Evolutionary conservation across 1,284 basidiomycete genomes (phyloP).

Genomic region (Pseudozyma sp.): DNA sequence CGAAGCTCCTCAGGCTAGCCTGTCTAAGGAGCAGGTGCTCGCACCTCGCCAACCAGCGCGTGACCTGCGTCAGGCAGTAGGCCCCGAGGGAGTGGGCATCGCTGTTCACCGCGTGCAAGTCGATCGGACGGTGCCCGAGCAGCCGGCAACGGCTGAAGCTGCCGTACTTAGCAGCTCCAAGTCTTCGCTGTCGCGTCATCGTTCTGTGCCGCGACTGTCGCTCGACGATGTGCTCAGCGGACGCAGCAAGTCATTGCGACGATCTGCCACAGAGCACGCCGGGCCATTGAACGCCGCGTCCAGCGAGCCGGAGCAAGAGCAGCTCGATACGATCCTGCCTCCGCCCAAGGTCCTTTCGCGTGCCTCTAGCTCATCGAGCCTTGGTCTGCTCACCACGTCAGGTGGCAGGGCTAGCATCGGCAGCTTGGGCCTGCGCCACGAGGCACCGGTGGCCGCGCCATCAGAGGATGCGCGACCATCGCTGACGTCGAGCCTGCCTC

Average conservation of each 20-base stretch:
- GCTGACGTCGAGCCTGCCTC: constrained; percentile 41
- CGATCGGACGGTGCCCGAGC: constrained; percentile 3
- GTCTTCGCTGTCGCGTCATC: constrained; percentile 31
- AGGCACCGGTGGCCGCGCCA: constrained; percentile 12
- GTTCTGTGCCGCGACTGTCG: constrained; percentile 39
- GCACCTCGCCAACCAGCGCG: constrained; percentile 12
- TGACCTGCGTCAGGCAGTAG: constrained; percentile 34
- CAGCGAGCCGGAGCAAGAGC: constrained; percentile 39
- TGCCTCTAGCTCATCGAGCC: constrained; percentile 47
- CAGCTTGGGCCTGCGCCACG: constrained; percentile 16
- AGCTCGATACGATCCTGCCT: constrained; percentile 47
- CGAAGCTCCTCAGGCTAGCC: constrained; percentile 13
- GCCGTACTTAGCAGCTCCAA: constrained; percentile 16
- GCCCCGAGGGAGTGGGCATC: constrained; percentile 36
- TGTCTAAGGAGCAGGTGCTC: constrained; percentile 8
- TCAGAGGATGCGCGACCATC: constrained; percentile 10
- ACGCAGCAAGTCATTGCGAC: constrained; percentile 34
- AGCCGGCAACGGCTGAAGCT: background rate
- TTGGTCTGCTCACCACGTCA: constrained; percentile 52
- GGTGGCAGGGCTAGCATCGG: constrained; percentile 55
- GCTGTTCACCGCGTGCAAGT: constrained; percentile 17
- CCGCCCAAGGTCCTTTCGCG: constrained; percentile 44
- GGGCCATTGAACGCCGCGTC: constrained; percentile 13
- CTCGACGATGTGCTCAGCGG: constrained; percentile 44
- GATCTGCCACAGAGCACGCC: constrained; percentile 33